These are phyloP conservation scores for Pseudozyma sp. DNA, from an alignment of 1,284 basidiomycete species.

Conservation along the genomic window DNA sequence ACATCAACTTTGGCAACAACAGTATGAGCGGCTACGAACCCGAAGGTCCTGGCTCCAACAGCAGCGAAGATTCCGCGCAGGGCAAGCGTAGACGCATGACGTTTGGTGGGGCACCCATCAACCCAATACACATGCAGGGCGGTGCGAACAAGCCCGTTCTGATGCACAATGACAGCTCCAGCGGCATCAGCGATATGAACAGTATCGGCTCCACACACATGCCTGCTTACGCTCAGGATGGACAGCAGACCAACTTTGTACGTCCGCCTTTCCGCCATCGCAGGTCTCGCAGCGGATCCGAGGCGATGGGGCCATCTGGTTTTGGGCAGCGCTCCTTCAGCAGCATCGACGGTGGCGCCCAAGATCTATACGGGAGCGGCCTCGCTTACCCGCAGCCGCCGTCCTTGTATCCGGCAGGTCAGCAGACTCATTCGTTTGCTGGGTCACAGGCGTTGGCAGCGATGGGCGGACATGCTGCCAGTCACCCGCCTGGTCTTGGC, in stretches of 20 bases:
- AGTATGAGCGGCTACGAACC: slow-evolving; percentile 33
- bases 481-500: slow-evolving; percentile 54
- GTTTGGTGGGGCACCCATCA: slow-evolving; percentile 34
- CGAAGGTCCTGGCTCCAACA: slow-evolving; percentile 31
- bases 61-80: slow-evolving; percentile 36
- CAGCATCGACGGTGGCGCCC: slow-evolving; percentile 27
- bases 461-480: slow-evolving; percentile 50
- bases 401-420: slow-evolving; percentile 27
- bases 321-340: slow-evolving; percentile 28
- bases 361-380: slow-evolving; percentile 17
- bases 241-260: slow-evolving; percentile 11
- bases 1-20: slow-evolving; percentile 20
- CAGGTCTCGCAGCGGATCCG: slow-evolving; percentile 38
- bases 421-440: slow-evolving; percentile 31
- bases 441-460: slow-evolving; percentile 39
- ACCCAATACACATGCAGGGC: slow-evolving; percentile 14
- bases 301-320: slow-evolving; percentile 21
- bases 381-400: slow-evolving; percentile 28
- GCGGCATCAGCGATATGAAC: slow-evolving; percentile 30
- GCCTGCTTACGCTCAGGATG: slow-evolving; percentile 14
- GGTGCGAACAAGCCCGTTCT: slow-evolving; percentile 19
- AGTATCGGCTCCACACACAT: slow-evolving; percentile 26
- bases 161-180: slow-evolving; percentile 36
- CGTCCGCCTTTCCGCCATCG: slow-evolving; percentile 43
- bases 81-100: slow-evolving; percentile 52